A percentile compares a stretch with the other conserved stretches of the same genome.
Conservation (phyloP, 768 basidiomycete species). For the Erythrobasidium yunnanense region DNA sequence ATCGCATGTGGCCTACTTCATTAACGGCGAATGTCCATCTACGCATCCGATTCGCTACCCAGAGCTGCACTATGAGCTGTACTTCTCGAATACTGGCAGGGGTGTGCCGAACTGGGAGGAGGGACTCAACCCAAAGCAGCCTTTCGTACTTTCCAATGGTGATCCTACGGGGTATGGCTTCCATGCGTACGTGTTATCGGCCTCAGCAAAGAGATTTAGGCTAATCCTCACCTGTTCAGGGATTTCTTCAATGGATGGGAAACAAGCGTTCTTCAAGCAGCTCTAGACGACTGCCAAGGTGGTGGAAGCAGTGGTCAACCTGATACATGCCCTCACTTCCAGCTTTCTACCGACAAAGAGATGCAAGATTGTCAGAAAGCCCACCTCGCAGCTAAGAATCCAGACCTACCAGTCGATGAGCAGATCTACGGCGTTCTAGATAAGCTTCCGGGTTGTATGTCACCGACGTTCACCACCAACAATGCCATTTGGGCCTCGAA, state of each 20-base stretch:
- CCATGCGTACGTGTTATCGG: background rate
- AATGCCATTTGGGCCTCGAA: background rate
- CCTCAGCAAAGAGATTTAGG: background rate
- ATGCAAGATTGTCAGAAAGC: background rate
- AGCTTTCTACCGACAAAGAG: background rate
- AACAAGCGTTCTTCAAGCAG: background rate
- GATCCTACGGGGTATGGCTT: background rate
- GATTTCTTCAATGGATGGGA: constrained; percentile 8
- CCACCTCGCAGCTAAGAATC: background rate
- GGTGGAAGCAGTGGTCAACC: background rate
- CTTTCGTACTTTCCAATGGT: background rate
- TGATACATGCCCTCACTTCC: background rate
- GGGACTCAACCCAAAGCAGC: background rate
- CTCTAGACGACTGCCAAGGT: background rate
- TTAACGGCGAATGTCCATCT: background rate
- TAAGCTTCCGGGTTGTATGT: background rate
- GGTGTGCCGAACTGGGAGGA: background rate
- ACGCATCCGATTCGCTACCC: background rate
- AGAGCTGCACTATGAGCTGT: constrained; percentile 1
- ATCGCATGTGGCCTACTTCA: background rate
- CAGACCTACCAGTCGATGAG: too few species aligned
- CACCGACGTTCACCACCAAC: background rate
- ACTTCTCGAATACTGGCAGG: background rate
- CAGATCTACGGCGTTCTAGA: background rate
- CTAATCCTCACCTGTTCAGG: background rate